phyloP scores from a whole-genome alignment of 2,329 filamentous ascomycete genomes.

The Cladophialophora bantiana region DNA sequence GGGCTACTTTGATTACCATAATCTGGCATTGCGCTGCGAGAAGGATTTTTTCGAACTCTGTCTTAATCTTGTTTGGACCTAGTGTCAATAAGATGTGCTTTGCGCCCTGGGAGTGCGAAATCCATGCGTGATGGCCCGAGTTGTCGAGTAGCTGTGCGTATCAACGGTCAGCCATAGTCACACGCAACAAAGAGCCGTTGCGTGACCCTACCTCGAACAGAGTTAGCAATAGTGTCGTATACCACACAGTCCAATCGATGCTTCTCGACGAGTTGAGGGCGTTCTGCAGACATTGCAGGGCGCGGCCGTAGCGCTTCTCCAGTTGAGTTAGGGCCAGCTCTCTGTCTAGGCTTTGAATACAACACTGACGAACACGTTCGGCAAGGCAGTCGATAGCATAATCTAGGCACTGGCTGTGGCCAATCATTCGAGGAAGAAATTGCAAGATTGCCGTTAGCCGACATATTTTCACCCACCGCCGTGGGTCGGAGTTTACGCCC shows the following conservation, averaged over 20 bases:
- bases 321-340: constrained; percentile 14
- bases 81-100: constrained; percentile 23
- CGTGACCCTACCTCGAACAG: constrained; percentile 22
- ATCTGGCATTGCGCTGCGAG: constrained; percentile 21
- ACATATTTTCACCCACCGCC: constrained; percentile 27
- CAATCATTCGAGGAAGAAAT: constrained; percentile 26
- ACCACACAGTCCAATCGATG: constrained; percentile 31
- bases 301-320: constrained; percentile 24
- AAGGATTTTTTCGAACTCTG: constrained; percentile 25
- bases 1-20: constrained; percentile 16
- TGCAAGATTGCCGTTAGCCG: constrained; percentile 20
- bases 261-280: constrained; percentile 15
- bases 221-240: constrained; percentile 25
- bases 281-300: constrained; percentile 20
- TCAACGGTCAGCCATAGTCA: constrained; percentile 9
- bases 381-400: constrained; percentile 29
- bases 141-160: constrained; percentile 23
- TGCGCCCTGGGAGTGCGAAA: constrained; percentile 24
- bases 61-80: constrained; percentile 23
- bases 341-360: neutral
- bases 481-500: constrained; percentile 23
- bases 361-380: constrained; percentile 21
- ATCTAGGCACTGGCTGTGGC: constrained; percentile 29
- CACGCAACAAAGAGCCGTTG: neutral
- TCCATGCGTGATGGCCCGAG: constrained; percentile 23